A percentile compares a stretch with the other conserved stretches of the same genome.
Conservation (phyloP, 1,284 basidiomycete species). For the Puccinia hordei region DNA sequence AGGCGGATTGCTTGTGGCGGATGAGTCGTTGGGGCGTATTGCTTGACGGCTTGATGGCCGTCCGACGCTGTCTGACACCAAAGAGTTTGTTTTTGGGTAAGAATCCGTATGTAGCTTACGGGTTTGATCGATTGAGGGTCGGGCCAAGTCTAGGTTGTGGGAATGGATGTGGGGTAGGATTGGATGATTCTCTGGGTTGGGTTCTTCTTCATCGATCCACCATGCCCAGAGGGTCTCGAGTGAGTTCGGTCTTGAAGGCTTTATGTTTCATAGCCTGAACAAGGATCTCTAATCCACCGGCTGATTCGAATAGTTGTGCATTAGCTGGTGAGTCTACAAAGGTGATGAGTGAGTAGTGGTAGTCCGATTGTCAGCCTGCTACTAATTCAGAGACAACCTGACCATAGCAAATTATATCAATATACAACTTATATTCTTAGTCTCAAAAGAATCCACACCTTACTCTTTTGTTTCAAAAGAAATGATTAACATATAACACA, state of each 20-base stretch:
- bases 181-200: not conserved
- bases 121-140: too few relatives aligned
- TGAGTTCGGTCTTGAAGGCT: constrained; percentile 21
- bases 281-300: constrained; percentile 42
- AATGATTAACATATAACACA: too few relatives aligned
- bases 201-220: constrained; percentile 45
- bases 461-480: too few relatives aligned
- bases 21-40: constrained; percentile 44
- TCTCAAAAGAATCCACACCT: too few relatives aligned
- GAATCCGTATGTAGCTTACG: too few relatives aligned
- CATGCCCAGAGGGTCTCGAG: constrained; percentile 49
- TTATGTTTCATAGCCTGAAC: constrained; percentile 48
- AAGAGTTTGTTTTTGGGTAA: too few relatives aligned
- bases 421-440: too few relatives aligned
- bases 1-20: constrained; percentile 47
- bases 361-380: too few relatives aligned
- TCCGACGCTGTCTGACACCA: not conserved
- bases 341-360: constrained; percentile 27
- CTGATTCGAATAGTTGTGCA: constrained; percentile 41
- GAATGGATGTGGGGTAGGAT: not conserved
- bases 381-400: too few relatives aligned
- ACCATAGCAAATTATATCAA: too few relatives aligned
- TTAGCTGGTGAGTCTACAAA: constrained; percentile 34
- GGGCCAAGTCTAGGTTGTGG: too few relatives aligned
- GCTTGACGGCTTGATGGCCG: not conserved